Base-by-base conservation (phyloP, 1,284 basidiomycete species). In the Cryptococcus neoformans region DNA sequence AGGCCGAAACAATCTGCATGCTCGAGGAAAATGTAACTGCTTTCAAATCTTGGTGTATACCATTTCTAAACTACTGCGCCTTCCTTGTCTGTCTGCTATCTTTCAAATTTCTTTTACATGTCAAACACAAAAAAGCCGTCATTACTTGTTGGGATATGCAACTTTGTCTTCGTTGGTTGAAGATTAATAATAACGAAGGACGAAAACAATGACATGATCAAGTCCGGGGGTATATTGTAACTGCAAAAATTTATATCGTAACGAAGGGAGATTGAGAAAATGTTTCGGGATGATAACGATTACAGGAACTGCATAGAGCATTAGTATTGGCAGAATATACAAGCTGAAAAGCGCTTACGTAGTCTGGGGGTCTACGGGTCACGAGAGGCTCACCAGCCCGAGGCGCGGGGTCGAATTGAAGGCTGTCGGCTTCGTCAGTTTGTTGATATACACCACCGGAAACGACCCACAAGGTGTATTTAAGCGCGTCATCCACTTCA, bases 381-480 rank as follows among this genome's bases (percentile, higher is more conserved):
- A 99, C 95, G 58, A 99, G 85, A 49, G 95, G 95, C 79, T 99
- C 96, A 66, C 95, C 96, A 67, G 95, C 93, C 76, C 95, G 84
- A 67, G 96, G 95, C 66, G 95, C 95, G 69, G 95, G 95, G 80
- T 99, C 95, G 79, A 99, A 99, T 86, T 99, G 95, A 79, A 99
- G 84, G 87, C 92, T 95, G 57, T 28, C 28, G 11, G 17, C 7
- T 11, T 8, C 14, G 12, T 40, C 34, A 49, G 42, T 39, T 37
- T 45, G 16, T 14, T 35, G 10, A 45, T 37, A 28, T 52, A 49
- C 14, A 36, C 17, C 41, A 38, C 2, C 4, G 51, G 42, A 41
- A 41, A 54, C 55, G 50, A 62, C 64, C 65, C 49, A 78, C 77
- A 82, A 81, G 54, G 80, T 81, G 72, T 81, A 81, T 65, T 79